phyloP scores from a whole-genome alignment of 768 basidiomycete species.

The Naganishia vishniacii region DNA sequence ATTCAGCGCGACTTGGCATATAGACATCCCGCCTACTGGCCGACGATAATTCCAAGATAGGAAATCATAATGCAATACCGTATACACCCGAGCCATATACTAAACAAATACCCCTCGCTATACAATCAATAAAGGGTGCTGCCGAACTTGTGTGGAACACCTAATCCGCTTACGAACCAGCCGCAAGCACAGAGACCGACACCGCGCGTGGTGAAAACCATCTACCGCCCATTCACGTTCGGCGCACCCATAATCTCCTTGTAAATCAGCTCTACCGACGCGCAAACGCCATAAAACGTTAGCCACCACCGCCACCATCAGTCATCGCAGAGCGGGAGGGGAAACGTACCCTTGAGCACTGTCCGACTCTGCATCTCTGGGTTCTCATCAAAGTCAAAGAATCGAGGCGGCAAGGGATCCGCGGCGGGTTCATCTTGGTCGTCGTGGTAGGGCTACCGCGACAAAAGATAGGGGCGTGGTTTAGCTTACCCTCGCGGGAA shows the following conservation, averaged over 20 bases:
- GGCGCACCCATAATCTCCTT: constrained; percentile 18
- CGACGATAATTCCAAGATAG: no score
- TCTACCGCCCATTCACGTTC: not conserved
- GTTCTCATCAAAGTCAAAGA: constrained; percentile 49
- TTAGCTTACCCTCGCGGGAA: constrained; percentile 7
- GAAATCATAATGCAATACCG: no score
- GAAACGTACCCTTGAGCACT: constrained; percentile 45
- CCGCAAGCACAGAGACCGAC: not conserved
- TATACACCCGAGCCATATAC: not conserved
- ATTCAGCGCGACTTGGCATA: no score
- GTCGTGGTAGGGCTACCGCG: constrained; percentile 72
- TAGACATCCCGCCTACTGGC: no score
- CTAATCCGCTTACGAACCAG: not conserved
- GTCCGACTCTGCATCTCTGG: constrained; percentile 46
- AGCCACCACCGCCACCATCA: not conserved
- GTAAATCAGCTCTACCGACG: constrained; percentile 9
- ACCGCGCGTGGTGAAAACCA: no score
- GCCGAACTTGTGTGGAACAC: not conserved
- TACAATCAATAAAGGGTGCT: not conserved
- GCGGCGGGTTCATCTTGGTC: constrained; percentile 82
- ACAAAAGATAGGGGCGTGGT: not conserved
- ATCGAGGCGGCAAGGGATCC: constrained; percentile 47
- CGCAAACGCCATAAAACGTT: no score
- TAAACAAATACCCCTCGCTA: not conserved
- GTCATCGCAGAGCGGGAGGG: not conserved